Evolutionary conservation across 495 filamentous ascomycete species (phyloP), one percentile per base, ranked within the genome.

Genomic region (Penicillium ochrochloron): DNA sequence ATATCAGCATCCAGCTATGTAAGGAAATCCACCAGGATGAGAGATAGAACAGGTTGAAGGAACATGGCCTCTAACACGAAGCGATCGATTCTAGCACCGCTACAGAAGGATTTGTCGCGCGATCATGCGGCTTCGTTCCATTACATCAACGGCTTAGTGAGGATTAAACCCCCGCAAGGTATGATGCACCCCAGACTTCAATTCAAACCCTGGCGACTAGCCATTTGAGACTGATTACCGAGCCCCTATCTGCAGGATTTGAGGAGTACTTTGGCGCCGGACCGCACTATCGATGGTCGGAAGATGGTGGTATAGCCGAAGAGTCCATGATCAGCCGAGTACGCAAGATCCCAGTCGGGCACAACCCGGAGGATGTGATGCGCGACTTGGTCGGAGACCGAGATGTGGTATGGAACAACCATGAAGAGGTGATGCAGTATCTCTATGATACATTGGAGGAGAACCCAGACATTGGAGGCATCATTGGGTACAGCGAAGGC

Each of bases 401-500:
- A 0, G 63, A 66, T 15, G 64, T 68, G 1, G 31, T 21, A 11
- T 75, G 72, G 72, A 54, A 56, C 11, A 75, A 75, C 19, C 52
- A 67, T 53, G 37, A 62, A 1, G 17, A 68, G 11, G 70, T 75
- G 31, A 73, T 75, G 66, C 57, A 68, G 0, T 75, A 69, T 51
- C 70, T 75, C n/a, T 69, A 73, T 44, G 68, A 73, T 14, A 66
- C 60, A 0, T 44, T 75, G 31, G 70, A 70, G 21, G 57, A 64
- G 27, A 56, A 75, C 35, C 72, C 72, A 11, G 72, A 71, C 19
- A 68, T 75, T 50, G 77, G 83, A 23, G 83, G 80, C 7, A 67
- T 88, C 62, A 80, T 88, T 60, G 85, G 85, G 6, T 88, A 88
- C 59, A 87, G 85, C 3, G 86, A 89, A 62, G 86, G 86, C 19